Percentiles rank a stretch among this genome's conserved stretches.
These are phyloP conservation scores for Calocybe gambosa DNA, from an alignment of 1,284 basidiomycete genomes.

Conservation along the genomic window DNA sequence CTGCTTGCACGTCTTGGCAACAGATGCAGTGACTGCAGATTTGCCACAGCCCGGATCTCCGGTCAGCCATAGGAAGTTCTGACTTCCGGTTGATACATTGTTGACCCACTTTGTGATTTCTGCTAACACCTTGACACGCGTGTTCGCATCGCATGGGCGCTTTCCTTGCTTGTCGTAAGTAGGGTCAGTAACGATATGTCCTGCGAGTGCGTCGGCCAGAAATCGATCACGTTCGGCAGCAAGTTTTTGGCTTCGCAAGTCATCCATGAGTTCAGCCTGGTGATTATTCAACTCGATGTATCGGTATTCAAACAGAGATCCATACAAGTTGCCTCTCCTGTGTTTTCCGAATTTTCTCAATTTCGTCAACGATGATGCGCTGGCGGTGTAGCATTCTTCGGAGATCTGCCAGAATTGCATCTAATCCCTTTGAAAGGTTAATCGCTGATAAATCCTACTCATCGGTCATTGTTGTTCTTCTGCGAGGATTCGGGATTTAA, in stretches of 20 bases:
- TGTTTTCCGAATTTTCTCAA: conserved; percentile 8
- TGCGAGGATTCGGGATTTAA: neutral
- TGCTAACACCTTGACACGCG: conserved; percentile 5
- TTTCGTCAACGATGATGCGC: conserved; percentile 4
- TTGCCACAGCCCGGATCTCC: neutral
- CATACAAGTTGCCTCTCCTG: conserved; percentile 11
- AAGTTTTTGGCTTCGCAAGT: conserved; percentile 9
- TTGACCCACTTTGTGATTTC: conserved; percentile 10
- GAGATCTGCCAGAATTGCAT: conserved; percentile 1
- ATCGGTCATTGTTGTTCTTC: neutral
- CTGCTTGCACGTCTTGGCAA: conserved; percentile 10
- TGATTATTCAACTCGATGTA: neutral
- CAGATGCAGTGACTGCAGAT: conserved; percentile 15
- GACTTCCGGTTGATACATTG: neutral
- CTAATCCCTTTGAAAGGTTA: conserved; percentile 8
- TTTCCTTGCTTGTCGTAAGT: conserved; percentile 11
- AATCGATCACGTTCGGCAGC: neutral
- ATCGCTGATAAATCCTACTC: conserved; percentile 8
- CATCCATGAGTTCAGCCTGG: neutral
- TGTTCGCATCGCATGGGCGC: conserved; percentile 9
- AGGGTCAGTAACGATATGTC: conserved; percentile 2
- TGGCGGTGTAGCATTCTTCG: conserved; percentile 4
- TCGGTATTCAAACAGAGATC: neutral
- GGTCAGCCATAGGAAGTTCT: conserved; percentile 12
- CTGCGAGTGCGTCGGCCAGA: neutral